Evolutionary conservation across 352 stramenopile species (phyloP).

Genomic region (Aphanomyces invadans): DNA sequence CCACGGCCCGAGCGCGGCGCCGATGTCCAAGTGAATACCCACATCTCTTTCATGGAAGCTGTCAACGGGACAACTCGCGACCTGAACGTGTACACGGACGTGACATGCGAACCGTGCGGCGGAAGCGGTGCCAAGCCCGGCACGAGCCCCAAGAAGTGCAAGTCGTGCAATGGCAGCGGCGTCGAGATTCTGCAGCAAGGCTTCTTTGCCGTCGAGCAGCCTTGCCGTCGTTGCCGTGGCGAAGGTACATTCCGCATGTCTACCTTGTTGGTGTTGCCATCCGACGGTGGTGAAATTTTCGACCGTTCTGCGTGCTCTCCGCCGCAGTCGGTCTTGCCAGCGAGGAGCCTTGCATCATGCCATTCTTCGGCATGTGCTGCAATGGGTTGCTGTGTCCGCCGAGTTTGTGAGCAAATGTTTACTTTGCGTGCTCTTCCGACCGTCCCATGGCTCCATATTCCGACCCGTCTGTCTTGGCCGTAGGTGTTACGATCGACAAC

Average conservation of each 20-base stretch:
- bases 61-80: conserved; percentile 89
- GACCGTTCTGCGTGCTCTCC: too few relatives aligned
- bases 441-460: too few relatives aligned
- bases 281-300: too few relatives aligned
- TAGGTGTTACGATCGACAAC: conserved; percentile 60
- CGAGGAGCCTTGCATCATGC: too few relatives aligned
- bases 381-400: too few relatives aligned
- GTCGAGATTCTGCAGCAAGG: conserved; percentile 83
- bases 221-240: conserved; percentile 74
- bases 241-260: too few relatives aligned
- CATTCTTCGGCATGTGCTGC: too few relatives aligned
- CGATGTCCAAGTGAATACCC: conserved; percentile 92
- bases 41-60: conserved; percentile 92
- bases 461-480: too few relatives aligned
- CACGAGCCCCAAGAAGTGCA: conserved; percentile 72
- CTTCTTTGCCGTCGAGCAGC: conserved; percentile 84
- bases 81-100: conserved; percentile 70
- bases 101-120: conserved; percentile 69
- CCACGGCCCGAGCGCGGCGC: conserved; percentile 81
- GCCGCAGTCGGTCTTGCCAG: too few relatives aligned
- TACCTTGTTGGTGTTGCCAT: too few relatives aligned
- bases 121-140: conserved; percentile 76
- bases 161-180: conserved; percentile 71
- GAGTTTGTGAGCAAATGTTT: too few relatives aligned
- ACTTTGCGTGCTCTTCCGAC: too few relatives aligned